phyloP scores from a whole-genome alignment of 768 basidiomycete species.

The Hemileccinum impolitum region DNA sequence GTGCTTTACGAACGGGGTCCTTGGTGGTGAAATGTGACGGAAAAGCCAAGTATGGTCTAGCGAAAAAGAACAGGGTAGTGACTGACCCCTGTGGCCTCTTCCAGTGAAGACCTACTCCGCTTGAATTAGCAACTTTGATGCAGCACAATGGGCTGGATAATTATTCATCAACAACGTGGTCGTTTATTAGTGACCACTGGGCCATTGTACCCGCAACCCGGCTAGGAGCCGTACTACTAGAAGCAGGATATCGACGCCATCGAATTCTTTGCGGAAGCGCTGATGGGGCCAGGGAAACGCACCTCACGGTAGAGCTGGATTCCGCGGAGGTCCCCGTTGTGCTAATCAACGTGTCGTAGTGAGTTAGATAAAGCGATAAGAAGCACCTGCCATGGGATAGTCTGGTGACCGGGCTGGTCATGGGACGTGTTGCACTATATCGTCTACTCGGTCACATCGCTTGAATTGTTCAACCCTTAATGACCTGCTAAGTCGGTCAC shows the following conservation, averaged over 20 bases:
- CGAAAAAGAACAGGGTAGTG: neutral
- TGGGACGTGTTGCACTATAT: no score
- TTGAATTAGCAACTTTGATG: conserved; percentile 4
- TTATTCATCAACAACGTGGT: neutral
- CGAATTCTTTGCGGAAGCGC: neutral
- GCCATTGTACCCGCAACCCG: no score
- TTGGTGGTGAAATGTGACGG: neutral
- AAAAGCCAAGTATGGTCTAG: neutral
- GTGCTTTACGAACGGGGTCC: neutral
- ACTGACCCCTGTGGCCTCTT: neutral
- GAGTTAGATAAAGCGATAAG: neutral
- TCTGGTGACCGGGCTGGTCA: no score
- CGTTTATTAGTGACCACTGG: neutral
- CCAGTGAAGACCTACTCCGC: neutral
- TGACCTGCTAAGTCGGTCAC: no score
- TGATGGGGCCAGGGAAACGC: neutral
- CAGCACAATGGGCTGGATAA: neutral
- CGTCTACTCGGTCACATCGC: no score
- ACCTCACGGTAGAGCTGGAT: neutral
- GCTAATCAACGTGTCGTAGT: neutral
- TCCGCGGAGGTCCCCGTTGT: neutral
- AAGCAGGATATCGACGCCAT: neutral
- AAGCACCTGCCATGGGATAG: no score
- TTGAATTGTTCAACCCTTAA: no score
- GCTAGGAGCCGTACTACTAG: neutral